phyloP scores from a whole-genome alignment of 176 grass and related monocot genomes.

The Cenchrus fungigraminus region DNA sequence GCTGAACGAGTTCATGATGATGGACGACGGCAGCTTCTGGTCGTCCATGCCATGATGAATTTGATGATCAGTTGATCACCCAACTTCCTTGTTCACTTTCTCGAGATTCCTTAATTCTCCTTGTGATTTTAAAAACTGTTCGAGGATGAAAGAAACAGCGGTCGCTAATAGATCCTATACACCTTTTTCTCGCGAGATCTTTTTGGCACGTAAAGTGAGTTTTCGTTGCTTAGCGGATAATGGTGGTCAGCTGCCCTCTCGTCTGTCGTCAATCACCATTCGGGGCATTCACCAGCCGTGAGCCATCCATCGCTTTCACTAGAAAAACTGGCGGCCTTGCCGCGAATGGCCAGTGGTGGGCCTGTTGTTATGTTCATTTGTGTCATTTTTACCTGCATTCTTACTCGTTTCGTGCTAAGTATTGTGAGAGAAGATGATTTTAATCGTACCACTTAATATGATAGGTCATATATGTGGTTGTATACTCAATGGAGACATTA shows the following conservation, averaged over 20 bases:
- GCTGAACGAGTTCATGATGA: conserved; percentile 64
- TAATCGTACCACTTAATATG: too few species aligned
- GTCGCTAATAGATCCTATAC: neutral
- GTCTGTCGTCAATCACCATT: neutral
- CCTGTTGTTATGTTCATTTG: too few species aligned
- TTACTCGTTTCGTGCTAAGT: too few species aligned
- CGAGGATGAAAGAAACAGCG: neutral
- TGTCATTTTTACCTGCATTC: too few species aligned
- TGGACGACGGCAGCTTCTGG: conserved; percentile 55
- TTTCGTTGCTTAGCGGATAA: conserved; percentile 1
- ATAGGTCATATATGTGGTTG: too few species aligned
- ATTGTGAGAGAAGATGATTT: too few species aligned
- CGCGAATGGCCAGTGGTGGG: too few species aligned
- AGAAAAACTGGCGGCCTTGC: too few species aligned
- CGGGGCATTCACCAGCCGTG: too few species aligned
- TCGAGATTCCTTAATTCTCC: neutral
- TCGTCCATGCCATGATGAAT: conserved; percentile 43
- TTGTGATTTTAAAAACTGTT: neutral
- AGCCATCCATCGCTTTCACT: neutral
- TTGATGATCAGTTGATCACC: too few species aligned
- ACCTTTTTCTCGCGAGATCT: neutral
- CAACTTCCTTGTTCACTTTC: neutral
- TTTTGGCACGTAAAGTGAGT: neutral
- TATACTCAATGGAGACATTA: too few species aligned
- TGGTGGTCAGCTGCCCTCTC: too few species aligned